phyloP scores from a whole-genome alignment of 176 grass and related monocot genomes.

The Aegilops sharonensis region DNA sequence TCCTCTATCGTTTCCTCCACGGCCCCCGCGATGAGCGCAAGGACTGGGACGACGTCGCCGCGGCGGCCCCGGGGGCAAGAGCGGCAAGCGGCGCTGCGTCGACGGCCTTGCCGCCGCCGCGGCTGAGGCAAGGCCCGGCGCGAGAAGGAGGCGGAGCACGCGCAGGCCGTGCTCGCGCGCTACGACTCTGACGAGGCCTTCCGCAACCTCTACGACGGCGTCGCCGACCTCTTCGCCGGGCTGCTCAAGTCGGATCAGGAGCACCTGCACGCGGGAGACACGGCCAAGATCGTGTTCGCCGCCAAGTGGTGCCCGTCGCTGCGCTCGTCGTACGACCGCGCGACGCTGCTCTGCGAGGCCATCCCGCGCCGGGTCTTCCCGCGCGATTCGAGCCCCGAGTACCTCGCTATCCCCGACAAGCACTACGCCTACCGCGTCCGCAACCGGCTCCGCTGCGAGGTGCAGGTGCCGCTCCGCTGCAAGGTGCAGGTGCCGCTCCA shows the following conservation, averaged over 20 bases:
- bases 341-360: conserved; percentile 63
- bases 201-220: conserved; percentile 52
- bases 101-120: too few species aligned
- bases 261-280: conserved; percentile 17
- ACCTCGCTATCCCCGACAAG: conserved; percentile 35
- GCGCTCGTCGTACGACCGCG: conserved; percentile 32
- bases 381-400: conserved; percentile 32
- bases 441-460: conserved; percentile 39
- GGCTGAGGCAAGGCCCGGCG: not conserved
- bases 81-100: too few species aligned
- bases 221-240: conserved; percentile 41
- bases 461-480: conserved; percentile 22
- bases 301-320: conserved; percentile 69
- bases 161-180: not conserved
- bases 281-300: conserved; percentile 40
- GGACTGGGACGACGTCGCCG: too few species aligned
- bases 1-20: too few species aligned
- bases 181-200: conserved; percentile 13
- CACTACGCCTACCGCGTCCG: conserved; percentile 56
- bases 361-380: conserved; percentile 53
- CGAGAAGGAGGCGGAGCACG: conserved; percentile 4
- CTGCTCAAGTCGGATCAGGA: conserved; percentile 44
- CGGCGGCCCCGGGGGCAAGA: too few species aligned
- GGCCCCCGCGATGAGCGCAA: too few species aligned
- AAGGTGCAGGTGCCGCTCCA: too few species aligned